These are phyloP conservation scores for Chalara sp. DNA, from an alignment of 2,329 filamentous ascomycete genomes.

Conservation along the genomic window DNA sequence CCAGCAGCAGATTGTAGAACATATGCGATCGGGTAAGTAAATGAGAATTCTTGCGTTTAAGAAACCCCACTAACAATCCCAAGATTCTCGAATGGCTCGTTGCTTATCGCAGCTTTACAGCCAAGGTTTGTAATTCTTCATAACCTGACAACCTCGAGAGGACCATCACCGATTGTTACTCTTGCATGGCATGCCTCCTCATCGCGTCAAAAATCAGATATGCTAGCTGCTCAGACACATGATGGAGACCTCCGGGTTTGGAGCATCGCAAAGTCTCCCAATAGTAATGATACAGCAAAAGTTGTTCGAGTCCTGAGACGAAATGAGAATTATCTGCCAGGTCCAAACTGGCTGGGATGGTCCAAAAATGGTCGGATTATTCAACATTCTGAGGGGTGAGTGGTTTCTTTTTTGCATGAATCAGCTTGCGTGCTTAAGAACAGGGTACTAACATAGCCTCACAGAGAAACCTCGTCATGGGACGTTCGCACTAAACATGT, in stretches of 20 bases:
- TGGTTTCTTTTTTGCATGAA: slow-evolving; percentile 26
- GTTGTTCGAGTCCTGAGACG: slow-evolving; percentile 83
- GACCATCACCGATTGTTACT: slow-evolving; percentile 79
- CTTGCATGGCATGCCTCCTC: slow-evolving; percentile 96
- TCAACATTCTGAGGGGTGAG: slow-evolving; percentile 85
- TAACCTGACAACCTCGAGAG: slow-evolving; percentile 76
- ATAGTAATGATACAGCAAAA: slow-evolving; percentile 69
- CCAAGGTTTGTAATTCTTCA: slow-evolving; percentile 92
- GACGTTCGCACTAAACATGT: slow-evolving; percentile 98
- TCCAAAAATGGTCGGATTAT: slow-evolving; percentile 96
- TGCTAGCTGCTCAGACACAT: slow-evolving; percentile 87
- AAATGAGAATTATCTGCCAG: slow-evolving; percentile 63
- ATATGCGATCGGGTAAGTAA: slow-evolving; percentile 81
- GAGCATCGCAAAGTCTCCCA: slow-evolving; percentile 82
- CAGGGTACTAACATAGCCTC: slow-evolving; percentile 28
- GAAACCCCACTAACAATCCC: slow-evolving; percentile 10
- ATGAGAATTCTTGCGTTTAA: background rate
- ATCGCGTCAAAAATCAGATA: slow-evolving; percentile 92
- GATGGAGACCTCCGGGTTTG: slow-evolving; percentile 92
- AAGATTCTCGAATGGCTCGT: slow-evolving; percentile 92
- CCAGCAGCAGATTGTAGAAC: slow-evolving; percentile 86
- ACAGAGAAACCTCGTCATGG: slow-evolving; percentile 86
- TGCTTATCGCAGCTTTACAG: slow-evolving; percentile 81
- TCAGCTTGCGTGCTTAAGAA: slow-evolving; percentile 42
- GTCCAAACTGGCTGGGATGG: slow-evolving; percentile 95